These are phyloP conservation scores for Podospora anserina DNA, from an alignment of 495 filamentous ascomycete species.

Conservation along the genomic window DNA sequence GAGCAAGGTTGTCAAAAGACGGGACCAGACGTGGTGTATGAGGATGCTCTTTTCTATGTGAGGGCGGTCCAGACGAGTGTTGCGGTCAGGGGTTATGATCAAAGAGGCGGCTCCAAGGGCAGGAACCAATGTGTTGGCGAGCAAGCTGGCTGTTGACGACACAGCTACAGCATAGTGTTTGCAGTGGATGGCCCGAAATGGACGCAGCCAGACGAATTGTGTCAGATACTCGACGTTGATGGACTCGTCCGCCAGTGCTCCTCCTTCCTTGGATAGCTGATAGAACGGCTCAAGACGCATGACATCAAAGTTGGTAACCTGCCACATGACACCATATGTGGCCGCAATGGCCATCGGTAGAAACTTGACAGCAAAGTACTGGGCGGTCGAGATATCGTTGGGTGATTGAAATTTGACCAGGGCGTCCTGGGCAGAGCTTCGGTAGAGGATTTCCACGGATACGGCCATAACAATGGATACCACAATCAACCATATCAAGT, in stretches of 20 bases:
- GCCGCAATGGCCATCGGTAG: constrained; percentile 66
- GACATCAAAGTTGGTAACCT: constrained; percentile 70
- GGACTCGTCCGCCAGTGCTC: constrained; percentile 62
- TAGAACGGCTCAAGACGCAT: constrained; percentile 73
- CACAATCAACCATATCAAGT: constrained; percentile 52
- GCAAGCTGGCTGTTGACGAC: constrained; percentile 57
- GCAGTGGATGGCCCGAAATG: constrained; percentile 56
- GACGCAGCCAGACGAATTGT: constrained; percentile 59
- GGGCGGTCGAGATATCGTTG: constrained; percentile 44
- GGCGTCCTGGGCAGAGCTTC: constrained; percentile 45
- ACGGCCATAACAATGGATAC: constrained; percentile 55
- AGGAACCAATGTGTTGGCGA: constrained; percentile 62
- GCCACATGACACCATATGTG: constrained; percentile 70
- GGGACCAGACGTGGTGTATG: constrained; percentile 57
- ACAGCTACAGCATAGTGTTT: constrained; percentile 64
- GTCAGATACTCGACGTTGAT: constrained; percentile 73
- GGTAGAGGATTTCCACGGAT: constrained; percentile 59
- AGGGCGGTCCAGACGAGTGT: constrained; percentile 28
- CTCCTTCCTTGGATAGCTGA: constrained; percentile 62
- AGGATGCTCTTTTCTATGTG: constrained; percentile 48
- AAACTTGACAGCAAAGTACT: constrained; percentile 71
- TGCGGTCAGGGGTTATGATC: constrained; percentile 48
- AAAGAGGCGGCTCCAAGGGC: constrained; percentile 59
- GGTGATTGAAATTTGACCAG: constrained; percentile 53
- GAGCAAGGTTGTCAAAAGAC: constrained; percentile 52